These are phyloP conservation scores for Raddia distichophylla DNA, from an alignment of 176 grass and related monocot genomes.

Conservation along the genomic window DNA sequence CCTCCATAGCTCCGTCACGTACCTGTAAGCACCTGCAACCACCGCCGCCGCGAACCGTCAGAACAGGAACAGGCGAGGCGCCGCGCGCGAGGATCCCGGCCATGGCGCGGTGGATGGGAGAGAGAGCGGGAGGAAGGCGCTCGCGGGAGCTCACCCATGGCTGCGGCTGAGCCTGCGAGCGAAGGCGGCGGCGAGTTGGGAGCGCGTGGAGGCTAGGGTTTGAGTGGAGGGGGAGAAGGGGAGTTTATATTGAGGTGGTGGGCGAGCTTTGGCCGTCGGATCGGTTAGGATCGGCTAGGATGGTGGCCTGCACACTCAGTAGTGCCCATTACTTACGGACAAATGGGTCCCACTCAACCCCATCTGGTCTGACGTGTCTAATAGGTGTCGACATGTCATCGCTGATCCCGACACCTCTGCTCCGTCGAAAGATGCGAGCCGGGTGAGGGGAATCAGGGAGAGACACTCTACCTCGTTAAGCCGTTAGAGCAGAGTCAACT, in stretches of 20 bases:
- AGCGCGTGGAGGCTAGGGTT: constrained; percentile 27
- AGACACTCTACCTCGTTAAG: too few species aligned
- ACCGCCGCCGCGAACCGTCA: background rate
- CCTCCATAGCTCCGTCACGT: constrained; percentile 90
- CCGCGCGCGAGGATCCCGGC: background rate
- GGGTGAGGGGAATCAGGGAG: too few species aligned
- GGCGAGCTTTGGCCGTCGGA: constrained; percentile 43
- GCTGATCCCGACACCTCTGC: too few species aligned
- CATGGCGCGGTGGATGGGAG: background rate
- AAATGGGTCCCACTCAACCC: too few species aligned
- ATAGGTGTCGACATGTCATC: too few species aligned
- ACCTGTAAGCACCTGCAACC: constrained; percentile 77
- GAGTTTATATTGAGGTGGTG: constrained; percentile 12
- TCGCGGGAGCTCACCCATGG: constrained; percentile 47
- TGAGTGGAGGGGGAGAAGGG: background rate
- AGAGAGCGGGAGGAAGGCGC: background rate
- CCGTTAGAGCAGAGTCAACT: too few species aligned
- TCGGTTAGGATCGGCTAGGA: constrained; percentile 54
- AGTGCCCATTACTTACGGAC: too few species aligned
- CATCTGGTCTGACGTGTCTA: too few species aligned
- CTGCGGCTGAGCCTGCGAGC: constrained; percentile 10
- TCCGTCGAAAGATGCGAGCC: too few species aligned
- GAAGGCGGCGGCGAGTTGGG: constrained; percentile 20
- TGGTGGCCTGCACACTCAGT: background rate
- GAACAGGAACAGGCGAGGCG: background rate